phyloP scores from a whole-genome alignment of 768 basidiomycete genomes.

The Suillus ampliporus region DNA sequence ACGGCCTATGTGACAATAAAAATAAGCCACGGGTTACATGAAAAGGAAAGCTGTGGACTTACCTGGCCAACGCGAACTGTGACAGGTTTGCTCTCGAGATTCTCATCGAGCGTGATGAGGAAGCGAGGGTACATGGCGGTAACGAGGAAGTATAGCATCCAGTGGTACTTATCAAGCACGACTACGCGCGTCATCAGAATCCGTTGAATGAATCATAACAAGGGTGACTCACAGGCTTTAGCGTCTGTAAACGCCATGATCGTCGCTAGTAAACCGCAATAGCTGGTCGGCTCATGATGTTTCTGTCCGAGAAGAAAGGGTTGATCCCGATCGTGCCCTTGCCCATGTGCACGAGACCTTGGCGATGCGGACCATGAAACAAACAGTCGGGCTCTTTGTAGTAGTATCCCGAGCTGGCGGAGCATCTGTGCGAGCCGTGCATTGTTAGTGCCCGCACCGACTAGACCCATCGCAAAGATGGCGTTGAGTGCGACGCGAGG shows the following conservation, averaged over 20 bases:
- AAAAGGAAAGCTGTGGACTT: constrained; percentile 24
- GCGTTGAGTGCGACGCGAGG: constrained; percentile 96
- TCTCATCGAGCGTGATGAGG: constrained; percentile 95
- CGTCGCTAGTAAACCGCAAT: constrained; percentile 86
- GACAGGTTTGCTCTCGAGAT: constrained; percentile 83
- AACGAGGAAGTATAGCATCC: constrained; percentile 97
- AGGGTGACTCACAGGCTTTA: constrained; percentile 77
- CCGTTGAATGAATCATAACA: not conserved
- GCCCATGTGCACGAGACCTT: constrained; percentile 99
- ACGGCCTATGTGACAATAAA: constrained; percentile 65
- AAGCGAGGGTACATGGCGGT: constrained; percentile 99
- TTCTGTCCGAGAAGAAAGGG: constrained; percentile 94
- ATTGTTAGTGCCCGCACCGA: constrained; percentile 99
- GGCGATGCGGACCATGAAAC: constrained; percentile 96
- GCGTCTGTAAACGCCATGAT: constrained; percentile 93
- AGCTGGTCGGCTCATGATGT: constrained; percentile 87
- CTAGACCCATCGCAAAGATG: constrained; percentile 98
- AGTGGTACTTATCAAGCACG: constrained; percentile 93
- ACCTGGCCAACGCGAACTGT: constrained; percentile 95
- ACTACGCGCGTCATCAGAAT: constrained; percentile 52
- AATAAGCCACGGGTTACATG: not conserved
- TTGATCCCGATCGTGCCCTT: constrained; percentile 98
- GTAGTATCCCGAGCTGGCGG: constrained; percentile 94
- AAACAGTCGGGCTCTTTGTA: constrained; percentile 96
- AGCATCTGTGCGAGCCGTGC: constrained; percentile 98